Evolutionary conservation across 2,329 filamentous ascomycete species (phyloP).

Genomic region (Thielaviopsis populi): DNA sequence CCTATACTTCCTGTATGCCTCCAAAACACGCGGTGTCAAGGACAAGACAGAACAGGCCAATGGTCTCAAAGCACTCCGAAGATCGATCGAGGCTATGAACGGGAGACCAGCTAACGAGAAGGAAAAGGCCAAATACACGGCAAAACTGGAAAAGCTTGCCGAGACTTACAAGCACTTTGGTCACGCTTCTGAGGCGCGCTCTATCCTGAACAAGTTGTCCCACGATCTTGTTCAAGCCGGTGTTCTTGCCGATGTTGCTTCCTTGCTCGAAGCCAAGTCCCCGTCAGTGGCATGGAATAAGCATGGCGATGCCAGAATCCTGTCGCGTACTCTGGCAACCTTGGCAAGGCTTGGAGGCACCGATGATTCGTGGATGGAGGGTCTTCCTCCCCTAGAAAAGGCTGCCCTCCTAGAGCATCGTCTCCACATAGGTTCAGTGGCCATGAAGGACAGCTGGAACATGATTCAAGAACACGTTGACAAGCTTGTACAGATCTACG

Average conservation of each 20-base stretch:
- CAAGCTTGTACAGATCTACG: slow-evolving; percentile 35
- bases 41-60: slow-evolving; percentile 29
- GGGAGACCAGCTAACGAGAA: slow-evolving; percentile 39
- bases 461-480: slow-evolving; percentile 33
- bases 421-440: slow-evolving; percentile 19
- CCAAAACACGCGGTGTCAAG: slow-evolving; percentile 27
- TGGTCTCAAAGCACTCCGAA: slow-evolving; percentile 42
- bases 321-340: slow-evolving; percentile 44
- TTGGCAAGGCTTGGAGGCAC: slow-evolving; percentile 41
- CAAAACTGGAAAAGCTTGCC: slow-evolving; percentile 52
- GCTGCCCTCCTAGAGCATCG: slow-evolving; percentile 44
- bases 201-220: slow-evolving; percentile 45
- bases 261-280: slow-evolving; percentile 34
- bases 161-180: slow-evolving; percentile 42
- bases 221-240: slow-evolving; percentile 45
- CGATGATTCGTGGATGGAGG: slow-evolving; percentile 41
- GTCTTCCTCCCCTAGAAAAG: slow-evolving; percentile 36
- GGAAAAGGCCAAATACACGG: slow-evolving; percentile 42
- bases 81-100: slow-evolving; percentile 48
- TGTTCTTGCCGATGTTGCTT: slow-evolving; percentile 38
- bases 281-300: slow-evolving; percentile 39
- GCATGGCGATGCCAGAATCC: slow-evolving; percentile 33
- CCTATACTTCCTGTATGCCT: slow-evolving; percentile 46
- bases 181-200: slow-evolving; percentile 40
- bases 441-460: slow-evolving; percentile 24